Evolutionary conservation across 192 early-diverging fungal genomes (phyloP).

Genomic region (Neocallimastix lanati): DNA sequence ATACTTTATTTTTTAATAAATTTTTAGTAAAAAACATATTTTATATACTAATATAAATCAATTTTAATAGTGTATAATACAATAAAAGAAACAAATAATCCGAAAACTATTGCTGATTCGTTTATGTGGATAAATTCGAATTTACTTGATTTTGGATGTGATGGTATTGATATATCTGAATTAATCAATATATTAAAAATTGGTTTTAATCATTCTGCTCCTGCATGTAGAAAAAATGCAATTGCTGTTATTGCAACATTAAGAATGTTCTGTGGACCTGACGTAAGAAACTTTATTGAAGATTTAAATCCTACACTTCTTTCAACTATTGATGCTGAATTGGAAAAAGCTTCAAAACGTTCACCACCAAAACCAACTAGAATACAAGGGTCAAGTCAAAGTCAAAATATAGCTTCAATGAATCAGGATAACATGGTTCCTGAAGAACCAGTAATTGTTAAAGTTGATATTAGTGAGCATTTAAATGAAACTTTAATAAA

Average conservation of each 20-base stretch:
- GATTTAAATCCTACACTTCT: slow-evolving; percentile 71
- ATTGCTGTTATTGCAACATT: slow-evolving; percentile 65
- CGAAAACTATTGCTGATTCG: slow-evolving; percentile 75
- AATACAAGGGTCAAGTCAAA: slow-evolving; percentile 2
- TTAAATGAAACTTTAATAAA: slow-evolving; percentile 6
- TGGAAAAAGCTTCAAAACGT: slow-evolving; percentile 61
- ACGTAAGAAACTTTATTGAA: slow-evolving; percentile 61
- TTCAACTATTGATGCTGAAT: slow-evolving; percentile 77
- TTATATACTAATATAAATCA: too few relatives aligned
- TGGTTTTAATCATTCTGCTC: slow-evolving; percentile 65
- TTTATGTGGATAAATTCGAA: slow-evolving; percentile 70
- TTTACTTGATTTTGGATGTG: slow-evolving; percentile 78
- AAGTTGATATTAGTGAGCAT: neutral
- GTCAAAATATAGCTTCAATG: neutral
- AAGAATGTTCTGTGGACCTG: slow-evolving; percentile 65
- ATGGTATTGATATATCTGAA: slow-evolving; percentile 51
- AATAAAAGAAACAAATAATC: slow-evolving; percentile 61
- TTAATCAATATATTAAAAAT: slow-evolving; percentile 74
- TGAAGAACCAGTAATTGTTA: neutral
- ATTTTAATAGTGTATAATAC: slow-evolving; percentile 39
- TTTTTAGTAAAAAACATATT: too few relatives aligned
- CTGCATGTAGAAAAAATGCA: slow-evolving; percentile 58
- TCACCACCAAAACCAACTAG: slow-evolving; percentile 47
- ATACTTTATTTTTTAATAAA: neutral
- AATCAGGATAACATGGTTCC: neutral